Conservation (phyloP, 257 asterid genomes). For the Cynanchum wilfordii region DNA sequence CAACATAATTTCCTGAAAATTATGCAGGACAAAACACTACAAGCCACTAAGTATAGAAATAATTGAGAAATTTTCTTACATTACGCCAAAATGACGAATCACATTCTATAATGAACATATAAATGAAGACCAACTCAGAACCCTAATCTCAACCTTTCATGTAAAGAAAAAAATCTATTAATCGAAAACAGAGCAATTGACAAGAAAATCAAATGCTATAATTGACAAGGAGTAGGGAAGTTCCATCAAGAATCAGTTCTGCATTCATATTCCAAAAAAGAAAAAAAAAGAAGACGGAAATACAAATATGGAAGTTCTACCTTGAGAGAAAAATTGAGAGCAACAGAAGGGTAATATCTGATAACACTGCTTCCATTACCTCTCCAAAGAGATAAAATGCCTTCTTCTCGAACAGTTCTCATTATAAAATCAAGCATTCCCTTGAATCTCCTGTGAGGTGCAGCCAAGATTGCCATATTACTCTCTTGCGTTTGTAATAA, state of each 20-base stretch:
- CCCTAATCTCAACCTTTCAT: conserved; percentile 8
- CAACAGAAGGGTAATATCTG: conserved; percentile 94
- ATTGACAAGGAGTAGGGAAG: not conserved
- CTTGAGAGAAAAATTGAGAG: conserved; percentile 97
- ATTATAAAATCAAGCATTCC: conserved; percentile 90
- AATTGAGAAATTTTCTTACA: not conserved
- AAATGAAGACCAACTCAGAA: not conserved
- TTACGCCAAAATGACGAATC: not conserved
- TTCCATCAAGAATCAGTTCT: not conserved
- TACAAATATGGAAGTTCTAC: conserved; percentile 24
- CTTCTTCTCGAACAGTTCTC: conserved; percentile 80
- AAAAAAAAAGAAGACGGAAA: not conserved
- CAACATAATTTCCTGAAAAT: not conserved
- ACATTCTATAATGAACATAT: not conserved
- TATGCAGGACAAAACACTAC: not conserved
- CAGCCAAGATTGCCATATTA: conserved; percentile 64
- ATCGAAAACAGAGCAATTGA: not conserved
- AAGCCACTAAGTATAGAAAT: not conserved
- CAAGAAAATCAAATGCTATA: not conserved
- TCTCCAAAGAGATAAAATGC: conserved; percentile 85
- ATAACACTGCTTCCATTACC: conserved; percentile 97
- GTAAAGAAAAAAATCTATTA: not conserved
- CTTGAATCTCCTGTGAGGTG: conserved; percentile 73
- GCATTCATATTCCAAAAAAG: not conserved
- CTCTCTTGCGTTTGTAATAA: conserved; percentile 98